These are phyloP conservation scores for Calycina herbarum DNA, from an alignment of 2,329 filamentous ascomycete genomes.

Conservation along the genomic window DNA sequence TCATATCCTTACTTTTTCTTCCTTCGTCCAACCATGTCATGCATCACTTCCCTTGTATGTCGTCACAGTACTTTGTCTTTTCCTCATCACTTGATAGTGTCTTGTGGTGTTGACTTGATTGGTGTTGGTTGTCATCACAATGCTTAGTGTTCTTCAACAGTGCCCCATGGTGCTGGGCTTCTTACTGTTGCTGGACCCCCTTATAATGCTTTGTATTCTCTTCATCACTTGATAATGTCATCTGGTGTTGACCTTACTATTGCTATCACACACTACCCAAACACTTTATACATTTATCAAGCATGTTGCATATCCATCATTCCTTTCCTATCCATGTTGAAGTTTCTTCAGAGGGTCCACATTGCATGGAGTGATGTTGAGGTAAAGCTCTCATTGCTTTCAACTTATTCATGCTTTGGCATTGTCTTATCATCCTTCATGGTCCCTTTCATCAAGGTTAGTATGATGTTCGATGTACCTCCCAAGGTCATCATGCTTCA, in stretches of 20 bases:
- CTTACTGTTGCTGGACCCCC: not conserved
- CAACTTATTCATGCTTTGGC: not conserved
- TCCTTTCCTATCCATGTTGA: not conserved
- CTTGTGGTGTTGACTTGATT: not conserved
- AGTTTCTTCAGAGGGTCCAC: not conserved
- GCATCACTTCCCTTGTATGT: not conserved
- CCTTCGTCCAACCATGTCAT: not conserved
- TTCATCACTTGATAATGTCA: not conserved
- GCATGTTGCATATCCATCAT: not conserved
- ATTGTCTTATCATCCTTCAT: not conserved
- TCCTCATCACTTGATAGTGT: not conserved
- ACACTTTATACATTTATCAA: not conserved
- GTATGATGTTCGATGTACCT: not conserved
- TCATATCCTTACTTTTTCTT: not conserved
- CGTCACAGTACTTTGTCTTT: not conserved
- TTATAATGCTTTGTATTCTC: not conserved
- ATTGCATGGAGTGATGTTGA: not conserved
- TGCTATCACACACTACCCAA: not conserved
- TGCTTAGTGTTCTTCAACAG: not conserved
- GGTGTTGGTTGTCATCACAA: not conserved
- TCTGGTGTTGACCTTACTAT: not conserved
- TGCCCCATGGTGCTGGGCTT: no score
- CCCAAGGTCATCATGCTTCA: not conserved
- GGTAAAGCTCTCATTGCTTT: not conserved
- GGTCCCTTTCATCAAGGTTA: not conserved